Conservation (phyloP, 345 rosid genomes). For the Aurinia saxatilis region DNA sequence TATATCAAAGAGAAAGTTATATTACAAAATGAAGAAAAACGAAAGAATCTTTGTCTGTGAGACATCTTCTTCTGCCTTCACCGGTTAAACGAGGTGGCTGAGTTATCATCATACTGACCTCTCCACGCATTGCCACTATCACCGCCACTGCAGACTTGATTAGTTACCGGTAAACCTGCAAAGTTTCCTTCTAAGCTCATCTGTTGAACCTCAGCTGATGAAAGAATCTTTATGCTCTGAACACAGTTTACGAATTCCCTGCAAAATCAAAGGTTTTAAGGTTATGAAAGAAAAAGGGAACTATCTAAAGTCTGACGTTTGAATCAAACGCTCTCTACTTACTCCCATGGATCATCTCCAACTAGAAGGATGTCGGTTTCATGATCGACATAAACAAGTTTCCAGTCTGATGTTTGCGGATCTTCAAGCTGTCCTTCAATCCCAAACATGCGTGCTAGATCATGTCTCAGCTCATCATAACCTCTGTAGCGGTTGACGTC, state of each 20-base stretch:
- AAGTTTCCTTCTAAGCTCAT: conserved; percentile 85
- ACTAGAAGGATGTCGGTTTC: conserved; percentile 94
- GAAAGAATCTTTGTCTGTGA: conserved; percentile 10
- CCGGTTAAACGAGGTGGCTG: conserved; percentile 74
- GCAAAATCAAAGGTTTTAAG: conserved; percentile 18
- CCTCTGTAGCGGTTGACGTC: conserved; percentile 85
- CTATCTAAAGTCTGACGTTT: background rate
- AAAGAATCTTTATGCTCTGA: conserved; percentile 75
- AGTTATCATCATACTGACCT: conserved; percentile 65
- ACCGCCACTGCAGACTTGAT: conserved; percentile 76
- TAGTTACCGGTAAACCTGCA: conserved; percentile 49
- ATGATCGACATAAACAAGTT: conserved; percentile 86
- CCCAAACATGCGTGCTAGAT: conserved; percentile 93
- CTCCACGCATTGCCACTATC: conserved; percentile 83
- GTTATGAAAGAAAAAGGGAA: background rate
- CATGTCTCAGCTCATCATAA: conserved; percentile 78
- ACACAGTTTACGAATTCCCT: conserved; percentile 89
- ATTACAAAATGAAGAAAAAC: conserved; percentile 12
- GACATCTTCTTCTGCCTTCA: conserved; percentile 18
- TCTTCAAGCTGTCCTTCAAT: conserved; percentile 95
- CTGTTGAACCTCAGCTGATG: conserved; percentile 78
- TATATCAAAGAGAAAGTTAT: conserved; percentile 5
- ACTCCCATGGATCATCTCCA: conserved; percentile 99
- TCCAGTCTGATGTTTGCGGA: conserved; percentile 91
- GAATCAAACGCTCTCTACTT: conserved; percentile 28